Base-by-base conservation (phyloP, 345 rosid species). In the Murraya koenigii region DNA sequence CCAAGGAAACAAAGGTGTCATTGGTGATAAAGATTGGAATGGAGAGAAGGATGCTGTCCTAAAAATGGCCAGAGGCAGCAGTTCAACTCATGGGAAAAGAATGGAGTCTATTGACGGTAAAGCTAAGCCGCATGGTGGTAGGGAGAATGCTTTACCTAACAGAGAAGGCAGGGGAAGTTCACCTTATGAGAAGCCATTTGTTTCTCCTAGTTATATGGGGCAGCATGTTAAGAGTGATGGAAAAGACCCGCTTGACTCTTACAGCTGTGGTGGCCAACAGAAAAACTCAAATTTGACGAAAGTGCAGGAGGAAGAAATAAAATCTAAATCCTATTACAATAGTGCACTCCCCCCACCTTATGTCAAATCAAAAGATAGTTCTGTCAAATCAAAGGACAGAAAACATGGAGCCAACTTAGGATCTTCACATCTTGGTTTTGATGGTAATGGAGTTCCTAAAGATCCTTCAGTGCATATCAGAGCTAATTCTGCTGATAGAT, bases 301-400 rank as follows among this genome's bases (percentile, higher is more conserved):
- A 72, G 69, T 54, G 39, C 82, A 75, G 61, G 90, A 83, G 65
- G 89, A 80, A 75, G 90, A 85, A 76, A 69, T 67, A 60, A 80
- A 79, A 83, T 44, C 71, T 83, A 88, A 85, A 77, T 66, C 92
- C 49, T 74, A 73, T 60, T 65, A 68, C 72, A 86, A 80, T 68
- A 87, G 78, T 75, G 82, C 83, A 33, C 78, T 96, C 65, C 97
- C 92, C 39, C 97, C 97, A 77, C 97, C 97, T 23, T 90, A 92
- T 66, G 90, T 90, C 30, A 91, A 91, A 77, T 78, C 26, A 10
- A 65, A 65, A 41, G 69, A 65, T 64, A 33, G 88, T 44, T 86
- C 75, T 77, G 63, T 74, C 60, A 92, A 83, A 80, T 36, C 74
- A 17, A 92, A 82, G 84, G 92, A 87, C 52, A 69, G 44, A 58